These are phyloP conservation scores for Pichia sp. DNA, from an alignment of 1,139 yeast genomes.

Conservation along the genomic window DNA sequence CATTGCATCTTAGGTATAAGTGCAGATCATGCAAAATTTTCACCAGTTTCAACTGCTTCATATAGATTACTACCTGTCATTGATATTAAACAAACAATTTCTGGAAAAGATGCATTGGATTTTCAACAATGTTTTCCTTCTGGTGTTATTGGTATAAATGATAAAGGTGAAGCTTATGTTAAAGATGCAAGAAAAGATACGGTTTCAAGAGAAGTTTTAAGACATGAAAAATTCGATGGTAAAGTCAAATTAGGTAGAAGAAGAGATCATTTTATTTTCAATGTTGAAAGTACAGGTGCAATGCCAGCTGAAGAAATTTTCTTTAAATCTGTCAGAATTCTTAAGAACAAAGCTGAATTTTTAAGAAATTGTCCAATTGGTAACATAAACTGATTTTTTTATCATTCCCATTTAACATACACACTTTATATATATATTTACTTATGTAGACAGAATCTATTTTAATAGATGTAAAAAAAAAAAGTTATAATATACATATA, in stretches of 20 bases:
- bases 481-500: not conserved
- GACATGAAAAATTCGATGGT: slow-evolving; percentile 85
- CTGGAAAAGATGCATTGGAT: slow-evolving; percentile 68
- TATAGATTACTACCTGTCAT: slow-evolving; percentile 92
- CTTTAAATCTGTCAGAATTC: slow-evolving; percentile 77
- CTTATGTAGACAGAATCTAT: not conserved
- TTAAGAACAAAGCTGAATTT: slow-evolving; percentile 80
- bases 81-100: slow-evolving; percentile 66
- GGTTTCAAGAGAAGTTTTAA: slow-evolving; percentile 89
- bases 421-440: not conserved
- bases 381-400: slow-evolving; percentile 32
- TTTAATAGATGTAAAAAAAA: not conserved
- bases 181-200: slow-evolving; percentile 90
- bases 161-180: slow-evolving; percentile 68
- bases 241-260: slow-evolving; percentile 87
- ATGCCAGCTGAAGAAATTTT: slow-evolving; percentile 96
- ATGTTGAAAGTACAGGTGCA: slow-evolving; percentile 92
- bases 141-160: slow-evolving; percentile 79
- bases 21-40: slow-evolving; percentile 92
- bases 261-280: slow-evolving; percentile 89
- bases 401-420: not conserved
- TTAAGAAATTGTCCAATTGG: slow-evolving; percentile 73
- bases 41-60: slow-evolving; percentile 97
- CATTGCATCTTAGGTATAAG: slow-evolving; percentile 92
- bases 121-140: slow-evolving; percentile 88